Percentiles rank a stretch among this genome's conserved stretches.
These are phyloP conservation scores for Taphrina deformans DNA, from an alignment of 1,139 yeast species.

Conservation along the genomic window DNA sequence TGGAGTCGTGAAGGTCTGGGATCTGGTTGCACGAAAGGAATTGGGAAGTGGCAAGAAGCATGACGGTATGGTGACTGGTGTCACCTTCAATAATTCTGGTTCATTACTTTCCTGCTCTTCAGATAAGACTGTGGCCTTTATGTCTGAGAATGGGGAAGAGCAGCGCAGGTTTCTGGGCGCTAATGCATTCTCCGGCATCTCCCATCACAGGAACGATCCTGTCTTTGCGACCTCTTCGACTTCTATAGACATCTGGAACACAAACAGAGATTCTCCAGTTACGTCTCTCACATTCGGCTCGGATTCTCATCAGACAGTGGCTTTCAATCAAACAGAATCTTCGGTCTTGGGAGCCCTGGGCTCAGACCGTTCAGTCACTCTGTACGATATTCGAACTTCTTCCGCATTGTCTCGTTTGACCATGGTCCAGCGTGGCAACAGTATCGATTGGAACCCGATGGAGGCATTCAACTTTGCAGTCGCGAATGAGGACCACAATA, in stretches of 20 bases:
- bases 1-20: conserved; percentile 93
- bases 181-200: conserved; percentile 79
- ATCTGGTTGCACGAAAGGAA: conserved; percentile 71
- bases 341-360: conserved; percentile 89
- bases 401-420: conserved; percentile 89
- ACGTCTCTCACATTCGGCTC: conserved; percentile 93
- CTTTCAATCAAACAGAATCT: conserved; percentile 87
- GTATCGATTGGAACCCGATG: conserved; percentile 95
- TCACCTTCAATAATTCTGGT: conserved; percentile 72
- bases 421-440: conserved; percentile 74
- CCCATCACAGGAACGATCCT: conserved; percentile 75
- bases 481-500: conserved; percentile 93
- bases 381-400: conserved; percentile 89
- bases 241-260: conserved; percentile 85
- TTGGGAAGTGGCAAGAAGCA: conserved; percentile 80
- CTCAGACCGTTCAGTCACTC: conserved; percentile 81
- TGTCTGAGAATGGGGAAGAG: conserved; percentile 53
- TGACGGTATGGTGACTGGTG: conserved; percentile 84
- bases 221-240: conserved; percentile 92
- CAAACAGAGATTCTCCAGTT: conserved; percentile 70
- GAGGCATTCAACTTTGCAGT: conserved; percentile 92
- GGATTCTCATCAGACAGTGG: conserved; percentile 77
- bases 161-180: conserved; percentile 76
- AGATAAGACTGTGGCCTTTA: conserved; percentile 83
- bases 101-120: conserved; percentile 81